phyloP scores from a whole-genome alignment of 768 basidiomycete species.

The Suillus cothurnatus region DNA sequence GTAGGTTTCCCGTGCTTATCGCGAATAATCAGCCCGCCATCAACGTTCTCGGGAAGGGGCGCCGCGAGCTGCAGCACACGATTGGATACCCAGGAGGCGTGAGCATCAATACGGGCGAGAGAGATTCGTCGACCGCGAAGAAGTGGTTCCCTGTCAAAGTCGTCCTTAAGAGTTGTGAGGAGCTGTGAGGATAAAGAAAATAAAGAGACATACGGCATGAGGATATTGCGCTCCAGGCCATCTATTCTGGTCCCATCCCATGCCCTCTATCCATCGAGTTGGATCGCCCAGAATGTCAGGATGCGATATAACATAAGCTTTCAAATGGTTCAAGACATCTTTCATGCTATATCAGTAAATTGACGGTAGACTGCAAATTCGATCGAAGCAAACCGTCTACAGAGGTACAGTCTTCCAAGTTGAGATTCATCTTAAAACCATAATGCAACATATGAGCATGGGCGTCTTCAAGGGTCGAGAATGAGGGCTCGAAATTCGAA shows the following conservation, averaged over 20 bases:
- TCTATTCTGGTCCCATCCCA: slow-evolving; percentile 94
- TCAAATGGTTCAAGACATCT: slow-evolving; percentile 69
- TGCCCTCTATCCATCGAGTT: slow-evolving; percentile 75
- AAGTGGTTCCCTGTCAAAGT: slow-evolving; percentile 69
- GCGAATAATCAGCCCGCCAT: slow-evolving; percentile 77
- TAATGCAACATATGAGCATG: slow-evolving; percentile 80
- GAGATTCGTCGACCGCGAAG: slow-evolving; percentile 72
- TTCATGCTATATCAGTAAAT: not conserved
- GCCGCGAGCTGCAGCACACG: slow-evolving; percentile 67
- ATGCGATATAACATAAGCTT: slow-evolving; percentile 56
- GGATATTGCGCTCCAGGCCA: slow-evolving; percentile 71
- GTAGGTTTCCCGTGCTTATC: slow-evolving; percentile 65
- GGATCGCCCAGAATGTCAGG: slow-evolving; percentile 57
- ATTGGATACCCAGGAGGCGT: slow-evolving; percentile 86
- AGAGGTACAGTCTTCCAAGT: slow-evolving; percentile 59
- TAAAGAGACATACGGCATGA: slow-evolving; percentile 52
- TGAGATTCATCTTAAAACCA: slow-evolving; percentile 64
- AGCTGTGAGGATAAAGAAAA: not conserved
- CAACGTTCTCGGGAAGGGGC: slow-evolving; percentile 59
- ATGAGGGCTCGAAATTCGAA: not conserved
- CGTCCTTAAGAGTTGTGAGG: slow-evolving; percentile 47
- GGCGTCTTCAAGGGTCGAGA: slow-evolving; percentile 50
- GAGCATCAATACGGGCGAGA: slow-evolving; percentile 77
- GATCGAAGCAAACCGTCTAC: slow-evolving; percentile 49
- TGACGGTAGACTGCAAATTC: no score